Conservation (phyloP, 139 green algal genomes). For the Pleodorina starrii region DNA sequence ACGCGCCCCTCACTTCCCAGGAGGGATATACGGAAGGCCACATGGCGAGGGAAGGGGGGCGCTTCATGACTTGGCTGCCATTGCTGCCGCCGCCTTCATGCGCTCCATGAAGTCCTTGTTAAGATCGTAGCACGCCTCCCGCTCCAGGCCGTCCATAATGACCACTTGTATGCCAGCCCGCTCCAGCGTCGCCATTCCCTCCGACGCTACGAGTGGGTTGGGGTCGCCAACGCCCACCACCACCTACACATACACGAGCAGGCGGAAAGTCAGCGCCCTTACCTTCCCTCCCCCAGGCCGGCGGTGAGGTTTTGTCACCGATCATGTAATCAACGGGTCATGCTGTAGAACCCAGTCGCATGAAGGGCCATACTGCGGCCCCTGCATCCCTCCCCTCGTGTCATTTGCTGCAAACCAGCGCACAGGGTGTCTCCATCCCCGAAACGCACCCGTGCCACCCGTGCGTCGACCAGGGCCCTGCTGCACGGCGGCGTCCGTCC, state of each 20-base stretch:
- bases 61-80: background rate
- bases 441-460: constrained; percentile 79
- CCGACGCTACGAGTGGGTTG: constrained; percentile 91
- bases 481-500: constrained; percentile 96
- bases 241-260: constrained; percentile 76
- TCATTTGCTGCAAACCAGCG: too few relatives aligned
- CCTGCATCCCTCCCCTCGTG: too few relatives aligned
- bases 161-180: constrained; percentile 82
- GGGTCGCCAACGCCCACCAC: constrained; percentile 92
- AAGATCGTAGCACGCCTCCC: constrained; percentile 71
- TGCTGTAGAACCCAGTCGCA: too few relatives aligned
- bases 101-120: constrained; percentile 92
- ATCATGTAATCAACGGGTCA: too few relatives aligned
- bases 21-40: too few relatives aligned
- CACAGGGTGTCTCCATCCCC: too few relatives aligned
- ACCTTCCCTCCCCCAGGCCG: too few relatives aligned
- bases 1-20: too few relatives aligned
- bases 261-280: too few relatives aligned
- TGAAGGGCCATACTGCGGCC: too few relatives aligned
- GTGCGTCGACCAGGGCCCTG: constrained; percentile 88
- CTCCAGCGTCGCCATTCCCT: constrained; percentile 78
- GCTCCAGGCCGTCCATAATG: constrained; percentile 77
- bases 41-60: too few relatives aligned
- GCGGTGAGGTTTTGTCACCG: too few relatives aligned
- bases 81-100: constrained; percentile 70